These are phyloP conservation scores for Melanogaster broomeanus DNA, from an alignment of 768 basidiomycete genomes.

Conservation along the genomic window DNA sequence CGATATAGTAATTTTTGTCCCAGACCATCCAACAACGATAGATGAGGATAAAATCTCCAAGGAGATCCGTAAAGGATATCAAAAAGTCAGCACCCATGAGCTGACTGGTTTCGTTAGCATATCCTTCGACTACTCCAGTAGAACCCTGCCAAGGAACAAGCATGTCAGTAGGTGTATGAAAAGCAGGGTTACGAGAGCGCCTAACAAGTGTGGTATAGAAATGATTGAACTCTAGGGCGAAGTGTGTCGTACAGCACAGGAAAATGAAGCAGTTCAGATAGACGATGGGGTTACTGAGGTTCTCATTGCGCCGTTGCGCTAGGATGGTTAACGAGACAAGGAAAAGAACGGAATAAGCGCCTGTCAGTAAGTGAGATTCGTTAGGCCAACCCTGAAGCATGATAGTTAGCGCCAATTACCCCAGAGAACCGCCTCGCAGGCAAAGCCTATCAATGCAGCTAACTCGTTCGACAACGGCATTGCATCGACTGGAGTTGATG, in stretches of 20 bases:
- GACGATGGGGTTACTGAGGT: slow-evolving; percentile 26
- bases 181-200: not conserved
- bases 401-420: slow-evolving; percentile 19
- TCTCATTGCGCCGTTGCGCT: slow-evolving; percentile 2
- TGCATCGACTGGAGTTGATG: not conserved
- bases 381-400: too few species aligned
- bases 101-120: slow-evolving; percentile 29
- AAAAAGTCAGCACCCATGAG: slow-evolving; percentile 38
- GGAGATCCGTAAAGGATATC: slow-evolving; percentile 37
- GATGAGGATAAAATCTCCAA: slow-evolving; percentile 37
- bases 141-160: slow-evolving; percentile 14
- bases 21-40: slow-evolving; percentile 48
- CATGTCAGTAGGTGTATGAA: not conserved
- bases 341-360: slow-evolving; percentile 29
- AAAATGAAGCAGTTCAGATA: slow-evolving; percentile 33
- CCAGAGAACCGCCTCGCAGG: slow-evolving; percentile 37
- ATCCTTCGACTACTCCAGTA: slow-evolving; percentile 29
- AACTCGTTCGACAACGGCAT: slow-evolving; percentile 33
- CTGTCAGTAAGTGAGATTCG: slow-evolving; percentile 1
- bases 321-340: slow-evolving; percentile 28
- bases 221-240: slow-evolving; percentile 38
- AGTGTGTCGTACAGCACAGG: slow-evolving; percentile 32
- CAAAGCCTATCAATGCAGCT: slow-evolving; percentile 39
- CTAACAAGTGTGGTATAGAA: slow-evolving; percentile 35
- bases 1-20: slow-evolving; percentile 33